Base-by-base conservation (phyloP, 2,329 filamentous ascomycete species). In the Pyrenophora tritici-repentis region DNA sequence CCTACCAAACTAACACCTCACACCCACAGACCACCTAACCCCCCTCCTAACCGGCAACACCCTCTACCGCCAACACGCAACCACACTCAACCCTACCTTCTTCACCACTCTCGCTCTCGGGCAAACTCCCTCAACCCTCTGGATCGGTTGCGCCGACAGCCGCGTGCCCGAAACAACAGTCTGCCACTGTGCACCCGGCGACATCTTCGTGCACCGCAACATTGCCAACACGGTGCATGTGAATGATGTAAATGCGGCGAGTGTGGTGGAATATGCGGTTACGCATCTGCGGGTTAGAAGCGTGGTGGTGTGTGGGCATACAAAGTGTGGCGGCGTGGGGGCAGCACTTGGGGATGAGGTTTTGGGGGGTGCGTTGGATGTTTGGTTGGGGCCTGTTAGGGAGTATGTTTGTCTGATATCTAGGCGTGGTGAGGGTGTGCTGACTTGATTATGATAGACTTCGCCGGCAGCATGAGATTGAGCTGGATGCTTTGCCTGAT, bases 121-220 rank as follows among this genome's bases (percentile, higher is more conserved):
- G 57, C 89, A 93, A 73, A 75, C 81, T 1, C 86, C 86, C 8
- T 76, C 81, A 54, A 85, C 87, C 56, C 80, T 95, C 51, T 95
- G 90, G 90, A 83, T 95, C 60, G 91, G 91, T 53, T 96, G 91
- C 77, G 89, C 89, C 65, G 91, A 95, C 78, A 90, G 87, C 33
- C 88, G 91, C 58, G 87, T 90, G 61, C 90, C 91, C 1, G 91
- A 94, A 75, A 93, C 89, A 4, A 91, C 86, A 41, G 82, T 96
- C 66, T 82, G 92, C 22, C 86, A 88, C 66, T 81, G 91, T 51
- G 82, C 90, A 66, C 89, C 90, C 3, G 90, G 91, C 52, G 90
- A 95, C 65, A 86, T 95, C 61, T 95, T 95, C 73, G 88, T 91
- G 44, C 90, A 95, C 79, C 88, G 91, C 71, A 95, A 95, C 79